These are phyloP conservation scores for Pleurotus cornucopiae DNA, from an alignment of 768 basidiomycete species.

Conservation along the genomic window DNA sequence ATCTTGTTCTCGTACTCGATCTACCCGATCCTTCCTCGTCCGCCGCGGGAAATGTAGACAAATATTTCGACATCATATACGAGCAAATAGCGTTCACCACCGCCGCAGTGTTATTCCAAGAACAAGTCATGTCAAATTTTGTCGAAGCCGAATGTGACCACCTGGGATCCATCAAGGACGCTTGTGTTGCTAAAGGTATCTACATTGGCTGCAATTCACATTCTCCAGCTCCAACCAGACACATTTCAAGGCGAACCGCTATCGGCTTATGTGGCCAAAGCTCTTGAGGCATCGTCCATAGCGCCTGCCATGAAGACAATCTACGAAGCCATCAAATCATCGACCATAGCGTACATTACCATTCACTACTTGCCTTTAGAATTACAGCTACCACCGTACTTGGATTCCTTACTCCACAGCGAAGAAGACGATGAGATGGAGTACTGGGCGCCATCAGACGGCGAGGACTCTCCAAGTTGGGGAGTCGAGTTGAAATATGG, in stretches of 20 bases:
- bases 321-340: conserved; percentile 74
- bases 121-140: conserved; percentile 84
- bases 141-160: conserved; percentile 78
- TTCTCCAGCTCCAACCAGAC: conserved; percentile 9
- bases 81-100: conserved; percentile 85
- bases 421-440: conserved; percentile 57
- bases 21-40: conserved; percentile 87
- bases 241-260: conserved; percentile 52
- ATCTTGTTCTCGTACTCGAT: conserved; percentile 84
- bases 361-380: conserved; percentile 80
- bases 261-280: conserved; percentile 48
- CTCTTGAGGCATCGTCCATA: conserved; percentile 64
- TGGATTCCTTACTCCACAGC: conserved; percentile 66
- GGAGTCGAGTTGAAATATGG: conserved; percentile 66
- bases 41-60: conserved; percentile 68
- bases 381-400: conserved; percentile 79
- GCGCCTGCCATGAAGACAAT: conserved; percentile 77
- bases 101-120: conserved; percentile 88
- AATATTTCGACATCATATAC: conserved; percentile 85
- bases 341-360: conserved; percentile 72
- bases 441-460: conserved; percentile 43
- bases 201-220: background rate
- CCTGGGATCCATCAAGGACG: conserved; percentile 68
- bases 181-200: conserved; percentile 62
- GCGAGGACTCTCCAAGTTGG: conserved; percentile 51